Base-by-base conservation (phyloP, 1,139 yeast genomes). In the Trichomonascaceae sp. region DNA sequence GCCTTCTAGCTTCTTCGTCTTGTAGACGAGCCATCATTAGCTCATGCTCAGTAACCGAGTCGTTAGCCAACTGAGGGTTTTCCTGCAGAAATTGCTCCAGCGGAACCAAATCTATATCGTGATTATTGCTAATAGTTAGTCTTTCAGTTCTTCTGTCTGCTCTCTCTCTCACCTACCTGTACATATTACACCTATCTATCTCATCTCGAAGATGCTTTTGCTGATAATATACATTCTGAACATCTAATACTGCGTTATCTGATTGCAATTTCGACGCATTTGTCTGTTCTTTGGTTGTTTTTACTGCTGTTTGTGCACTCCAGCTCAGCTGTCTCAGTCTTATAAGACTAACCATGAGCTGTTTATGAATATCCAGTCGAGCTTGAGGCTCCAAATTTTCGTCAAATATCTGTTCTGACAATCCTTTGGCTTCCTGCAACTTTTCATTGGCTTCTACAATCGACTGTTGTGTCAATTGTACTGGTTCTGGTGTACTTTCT, bases 191-290 rank as follows among this genome's bases (percentile, higher is more conserved):
- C 39, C 58, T 53, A 19, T 62, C 67, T 18, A 70, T 68, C 50
- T 68, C 70, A 17, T 59, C 58, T 39, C 60, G 58, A 43, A 70
- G 58, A 53, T 69, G 68, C 51, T 64, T 61, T 49, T 69, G 73
- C 54, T 68, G 66, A 54, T 70, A 69, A 24, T 63, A 53, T 18
- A 69, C 61, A 52, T 70, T 69, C 54, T 70, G 72, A 20, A 68
- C 61, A 24, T 65, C 67, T 15, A 69, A 60, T 39, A 65, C 61
- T 24, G 63, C 56, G 12, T 55, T 53, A 53, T 70, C 73, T 1
- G 66, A 63, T n/a, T 61, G 63, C 32, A 58, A 58, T 50, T 64
- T 63, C 30, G 60, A 58, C n/a, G 52, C 54, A 2, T 55, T 51
- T 4, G 70, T 65, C 7, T 51, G 55, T 12, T 60, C 63, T 52